Conservation (phyloP, 2,329 filamentous ascomycete genomes). For the Rhynchosporium secalis region DNA sequence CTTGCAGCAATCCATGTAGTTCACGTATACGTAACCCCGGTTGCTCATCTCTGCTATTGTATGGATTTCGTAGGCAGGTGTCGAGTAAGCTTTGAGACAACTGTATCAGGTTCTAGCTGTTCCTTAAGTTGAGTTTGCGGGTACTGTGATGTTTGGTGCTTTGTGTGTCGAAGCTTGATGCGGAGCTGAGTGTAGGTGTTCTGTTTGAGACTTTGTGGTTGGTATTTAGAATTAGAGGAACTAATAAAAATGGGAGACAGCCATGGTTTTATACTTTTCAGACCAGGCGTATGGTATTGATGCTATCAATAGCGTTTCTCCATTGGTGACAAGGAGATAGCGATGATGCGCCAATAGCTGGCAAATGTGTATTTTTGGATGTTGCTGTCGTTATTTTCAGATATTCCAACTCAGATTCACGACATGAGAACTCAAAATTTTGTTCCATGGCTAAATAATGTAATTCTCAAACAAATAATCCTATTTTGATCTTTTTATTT, state of each 20-base stretch:
- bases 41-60: not conserved
- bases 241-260: not conserved
- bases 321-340: not conserved
- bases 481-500: no score
- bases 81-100: no score
- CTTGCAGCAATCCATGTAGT: not conserved
- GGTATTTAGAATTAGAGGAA: not conserved
- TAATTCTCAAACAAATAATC: no score
- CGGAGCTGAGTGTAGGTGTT: not conserved
- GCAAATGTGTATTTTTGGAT: no score
- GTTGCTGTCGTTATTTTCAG: no score
- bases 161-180: not conserved
- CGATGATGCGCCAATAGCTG: not conserved
- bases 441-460: no score
- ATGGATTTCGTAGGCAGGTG: not conserved
- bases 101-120: not conserved
- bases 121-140: not conserved
- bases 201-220: not conserved
- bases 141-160: not conserved
- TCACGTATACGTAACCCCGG: not conserved
- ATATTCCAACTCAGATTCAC: no score
- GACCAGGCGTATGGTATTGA: not conserved
- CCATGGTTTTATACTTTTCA: not conserved
- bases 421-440: no score
- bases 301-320: no score